Base-by-base conservation (phyloP, 2,329 filamentous ascomycete genomes). In the Trichoderma aggressivum region DNA sequence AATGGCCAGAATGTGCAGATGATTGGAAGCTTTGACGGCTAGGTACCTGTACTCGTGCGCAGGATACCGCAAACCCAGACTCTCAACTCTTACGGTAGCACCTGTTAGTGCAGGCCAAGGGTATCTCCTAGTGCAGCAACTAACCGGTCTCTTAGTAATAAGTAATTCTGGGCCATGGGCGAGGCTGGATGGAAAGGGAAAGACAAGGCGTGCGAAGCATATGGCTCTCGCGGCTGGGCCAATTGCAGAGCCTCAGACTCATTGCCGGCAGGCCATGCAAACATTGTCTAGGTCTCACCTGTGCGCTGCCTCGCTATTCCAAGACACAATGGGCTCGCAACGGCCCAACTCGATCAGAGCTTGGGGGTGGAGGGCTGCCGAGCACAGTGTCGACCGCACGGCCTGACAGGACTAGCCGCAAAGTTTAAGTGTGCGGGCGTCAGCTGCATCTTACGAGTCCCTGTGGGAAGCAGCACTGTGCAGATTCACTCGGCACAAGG, bases 241-340 rank as follows among this genome's bases (percentile, higher is more conserved):
- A 69, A 69, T 69, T 36, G 66, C n/a, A 26, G 1, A 18, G 55
- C 56, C n/a, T 24, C 14, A 21, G 3, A 53, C 21, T 21, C 66
- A 61, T 53, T 53, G 32, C 43, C 24, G 34, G n/a, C 24, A 26
- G 60, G 56, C 24, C 47, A 24, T 58, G 32, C 58, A 14, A 59
- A 56, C 50, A 50, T 62, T 58, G 70, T 68, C 34, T 32, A 28
- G 43, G 58, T 47, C 60, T 71, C 63, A 71, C 55, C 56, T 47
- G 7, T 71, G 47, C 55, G 47, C 50, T 71, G 63, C 64, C 34
- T 62, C 56, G 39, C 58, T 67, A 36, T 62, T 63, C 36, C 62
- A 66, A 56, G 56, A 53, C 43, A 71, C 70, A 71, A 71, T 71
- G 66, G 55, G 16, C 59, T 43, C 12, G 63, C 62, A 56, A 61